Base-by-base conservation (phyloP, 352 stramenopile genomes). In the Globisporangium alternatum region DNA sequence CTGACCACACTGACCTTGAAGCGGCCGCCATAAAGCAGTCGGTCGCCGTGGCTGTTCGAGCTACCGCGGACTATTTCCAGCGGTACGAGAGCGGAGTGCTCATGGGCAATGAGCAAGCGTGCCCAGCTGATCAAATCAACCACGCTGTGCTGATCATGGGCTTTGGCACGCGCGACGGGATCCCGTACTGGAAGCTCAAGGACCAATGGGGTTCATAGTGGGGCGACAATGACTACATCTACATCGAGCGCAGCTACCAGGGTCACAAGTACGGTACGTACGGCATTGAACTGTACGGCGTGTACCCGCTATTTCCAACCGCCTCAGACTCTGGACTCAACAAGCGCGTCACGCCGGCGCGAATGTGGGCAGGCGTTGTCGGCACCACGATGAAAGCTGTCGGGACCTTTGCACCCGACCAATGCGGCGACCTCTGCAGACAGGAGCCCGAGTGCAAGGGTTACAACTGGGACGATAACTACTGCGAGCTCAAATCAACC, bases 231-330 rank as follows among this genome's bases (percentile, higher is more conserved):
- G 75, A 72, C 1, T 86, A 66, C 58, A 51, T 66, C 8, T 73
- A 77, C 66, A 51, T 78, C 35, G 62, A 73, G 45, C 73, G 70
- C 19, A 62, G 62, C 6, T 88, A 78, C 69, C 64, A 62, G 1
- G 78, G 66, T 10, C 69, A 78, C 55, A 60, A 43, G 8, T 76
- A 81, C 56, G 81, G 81, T 21, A 75, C 80, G 33, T 89, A 80
- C 44, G 77, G 80, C 28, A 69, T 91, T 19, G 82, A 88, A 52
- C 52, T 72, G 13, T 83, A 80, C 58, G 71, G 65, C 1, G 74
- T 70, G 37, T 91, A 75, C 71, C 78, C 82, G 5, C 76, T 66
- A 5, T 66, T 70, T 33, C 17, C 21, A 12, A 13, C 13, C 3
- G n/a, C 5, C 4, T 52, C 58, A 9, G 39, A 56, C 28, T 22